phyloP scores from a whole-genome alignment of 23 red algal genomes.

The Gracilaria gracilis region DNA sequence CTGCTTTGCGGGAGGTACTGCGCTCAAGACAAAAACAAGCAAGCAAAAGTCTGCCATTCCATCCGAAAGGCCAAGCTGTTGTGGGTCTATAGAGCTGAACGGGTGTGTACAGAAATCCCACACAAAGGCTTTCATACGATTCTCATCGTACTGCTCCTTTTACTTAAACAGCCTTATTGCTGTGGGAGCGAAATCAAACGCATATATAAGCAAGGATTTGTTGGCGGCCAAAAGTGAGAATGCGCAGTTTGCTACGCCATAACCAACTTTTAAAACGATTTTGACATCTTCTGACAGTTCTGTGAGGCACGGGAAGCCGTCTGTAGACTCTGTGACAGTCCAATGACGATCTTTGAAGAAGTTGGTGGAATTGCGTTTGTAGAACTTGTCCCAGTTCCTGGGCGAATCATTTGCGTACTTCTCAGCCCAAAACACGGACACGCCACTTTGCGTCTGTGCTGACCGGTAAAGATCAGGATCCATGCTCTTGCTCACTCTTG shows the following conservation, averaged over 20 bases:
- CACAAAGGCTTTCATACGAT: slow-evolving; percentile 73
- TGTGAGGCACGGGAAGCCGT: slow-evolving; percentile 71
- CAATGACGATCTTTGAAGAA: slow-evolving; percentile 83
- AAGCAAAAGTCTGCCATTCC: slow-evolving; percentile 35
- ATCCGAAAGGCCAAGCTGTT: not conserved
- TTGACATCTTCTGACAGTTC: not conserved
- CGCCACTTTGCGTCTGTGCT: slow-evolving; percentile 45
- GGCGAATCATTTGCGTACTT: slow-evolving; percentile 64
- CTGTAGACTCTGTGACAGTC: slow-evolving; percentile 47
- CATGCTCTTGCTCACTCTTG: not conserved
- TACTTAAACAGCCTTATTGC: slow-evolving; percentile 58
- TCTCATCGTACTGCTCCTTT: slow-evolving; percentile 55
- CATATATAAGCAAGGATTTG: slow-evolving; percentile 62
- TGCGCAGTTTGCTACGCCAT: slow-evolving; percentile 84
- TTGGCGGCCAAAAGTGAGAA: slow-evolving; percentile 78
- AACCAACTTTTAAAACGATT: slow-evolving; percentile 72
- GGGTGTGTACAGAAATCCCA: slow-evolving; percentile 58
- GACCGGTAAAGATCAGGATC: slow-evolving; percentile 33
- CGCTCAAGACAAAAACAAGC: slow-evolving; percentile 76
- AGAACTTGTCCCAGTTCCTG: slow-evolving; percentile 88
- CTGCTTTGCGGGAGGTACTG: slow-evolving; percentile 63
- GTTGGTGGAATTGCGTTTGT: slow-evolving; percentile 72
- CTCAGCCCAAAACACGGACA: slow-evolving; percentile 43
- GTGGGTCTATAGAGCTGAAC: slow-evolving; percentile 8
- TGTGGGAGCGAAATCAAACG: slow-evolving; percentile 81